phyloP scores from a whole-genome alignment of 371 early-diverging fungal genomes.

The Fennellomyces sp. region DNA sequence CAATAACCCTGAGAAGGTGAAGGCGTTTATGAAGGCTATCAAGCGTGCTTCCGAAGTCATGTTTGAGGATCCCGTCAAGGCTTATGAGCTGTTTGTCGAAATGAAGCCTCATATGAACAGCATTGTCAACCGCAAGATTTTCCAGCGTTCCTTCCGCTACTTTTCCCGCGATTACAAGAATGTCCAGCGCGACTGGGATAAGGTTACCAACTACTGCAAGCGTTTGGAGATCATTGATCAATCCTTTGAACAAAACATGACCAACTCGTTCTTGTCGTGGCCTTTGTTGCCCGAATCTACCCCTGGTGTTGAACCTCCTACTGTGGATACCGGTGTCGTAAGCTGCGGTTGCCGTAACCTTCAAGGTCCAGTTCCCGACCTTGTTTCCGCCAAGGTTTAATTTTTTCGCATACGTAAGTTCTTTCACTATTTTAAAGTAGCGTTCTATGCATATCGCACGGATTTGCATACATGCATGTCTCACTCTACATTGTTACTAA shows the following conservation, averaged over 20 bases:
- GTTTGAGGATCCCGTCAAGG: conserved; percentile 53
- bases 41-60: conserved; percentile 58
- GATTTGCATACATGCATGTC: not conserved
- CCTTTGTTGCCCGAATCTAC: conserved; percentile 37
- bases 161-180: conserved; percentile 64
- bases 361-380: not conserved
- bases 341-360: conserved; percentile 1
- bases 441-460: too few species aligned
- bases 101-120: conserved; percentile 64
- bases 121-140: conserved; percentile 64
- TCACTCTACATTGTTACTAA: not conserved
- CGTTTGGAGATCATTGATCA: conserved; percentile 59
- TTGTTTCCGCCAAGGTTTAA: conserved; percentile 1
- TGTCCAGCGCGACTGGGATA: conserved; percentile 71
- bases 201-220: conserved; percentile 70
- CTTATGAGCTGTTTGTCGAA: conserved; percentile 58
- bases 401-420: conserved; percentile 2
- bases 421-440: not conserved
- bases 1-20: conserved; percentile 61
- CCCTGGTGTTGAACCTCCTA: conserved; percentile 39
- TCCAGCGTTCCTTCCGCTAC: conserved; percentile 66
- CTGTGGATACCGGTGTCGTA: conserved; percentile 53
- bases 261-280: conserved; percentile 62
- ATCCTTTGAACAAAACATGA: conserved; percentile 61
- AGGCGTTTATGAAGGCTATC: conserved; percentile 58